Base-by-base conservation (phyloP, 1,284 basidiomycete species). In the Ganoderma lingzhi region DNA sequence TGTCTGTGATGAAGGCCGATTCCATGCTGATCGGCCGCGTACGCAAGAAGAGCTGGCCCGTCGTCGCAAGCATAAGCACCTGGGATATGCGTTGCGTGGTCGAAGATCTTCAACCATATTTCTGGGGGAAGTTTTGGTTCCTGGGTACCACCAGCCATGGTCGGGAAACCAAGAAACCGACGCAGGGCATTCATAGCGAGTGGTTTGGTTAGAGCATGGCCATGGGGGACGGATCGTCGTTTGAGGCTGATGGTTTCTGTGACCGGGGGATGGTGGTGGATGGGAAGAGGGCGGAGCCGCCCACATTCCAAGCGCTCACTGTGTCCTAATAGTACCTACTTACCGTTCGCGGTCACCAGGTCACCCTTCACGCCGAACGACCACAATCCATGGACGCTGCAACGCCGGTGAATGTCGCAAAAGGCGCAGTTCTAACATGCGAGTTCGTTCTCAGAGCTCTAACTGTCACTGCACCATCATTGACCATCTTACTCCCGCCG, bases 341-440 rank as follows among this genome's bases (percentile, higher is more conserved):
- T 35, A 35, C 35, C 35, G 35, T 35, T 35, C 35, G 35, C 35
- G 35, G 35, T 35, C 35, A 35, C 35, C 48, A 23, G 48, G 23
- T 51, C 48, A 51, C 48, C n/a, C 62, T 63, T 45, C n/a, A 44
- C 42, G 10, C 23, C 44, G 37, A 62, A 37, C 2, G 17, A 41
- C n/a, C 41, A 59, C 53, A 45, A 9, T 37, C 37, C 51, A 82
- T 82, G 80, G 77, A 80, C 58, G 78, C 78, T 45, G 81, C 84
- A 53, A 83, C 87, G 65, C 80, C 86, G 48, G 78, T 83, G 58
- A 86, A 83, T 32, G 83, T 93, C 60, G 82, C 85, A 35, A 81
- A 85, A 68, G 88, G 89, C 66, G 86, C 90, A 55, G 74, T 86
- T 70, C 79, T 85, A 81, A 88, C 90, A 90, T 93, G 91, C 90